Evolutionary conservation across 495 filamentous ascomycete genomes (phyloP).

Genomic region (Aspergillus biplanus): DNA sequence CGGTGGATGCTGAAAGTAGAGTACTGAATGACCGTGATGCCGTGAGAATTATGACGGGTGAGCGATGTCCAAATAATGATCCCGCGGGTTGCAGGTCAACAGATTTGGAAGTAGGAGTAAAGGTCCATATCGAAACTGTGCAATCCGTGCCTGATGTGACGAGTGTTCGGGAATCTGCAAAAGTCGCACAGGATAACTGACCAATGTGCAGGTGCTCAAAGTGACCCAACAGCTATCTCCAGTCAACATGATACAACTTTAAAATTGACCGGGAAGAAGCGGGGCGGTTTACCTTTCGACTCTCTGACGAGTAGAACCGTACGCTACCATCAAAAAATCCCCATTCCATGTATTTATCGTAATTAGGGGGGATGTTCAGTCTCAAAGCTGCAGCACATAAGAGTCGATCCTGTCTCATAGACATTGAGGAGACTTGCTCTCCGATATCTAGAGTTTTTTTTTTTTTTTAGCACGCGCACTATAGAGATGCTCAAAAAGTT

Average conservation of each 20-base stretch:
- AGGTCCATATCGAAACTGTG: slow-evolving; percentile 80
- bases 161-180: slow-evolving; percentile 87
- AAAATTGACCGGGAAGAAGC: neutral
- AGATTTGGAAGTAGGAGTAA: slow-evolving; percentile 63
- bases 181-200: slow-evolving; percentile 77
- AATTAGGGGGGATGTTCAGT: slow-evolving; percentile 82
- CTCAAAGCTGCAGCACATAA: slow-evolving; percentile 82
- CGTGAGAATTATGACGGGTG: slow-evolving; percentile 77
- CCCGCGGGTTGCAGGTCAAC: slow-evolving; percentile 82
- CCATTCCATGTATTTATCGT: slow-evolving; percentile 95
- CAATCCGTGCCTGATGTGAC: slow-evolving; percentile 92
- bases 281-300: slow-evolving; percentile 56
- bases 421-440: slow-evolving; percentile 78
- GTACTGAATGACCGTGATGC: slow-evolving; percentile 86
- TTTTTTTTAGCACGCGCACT: slow-evolving; percentile 20
- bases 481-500: neutral
- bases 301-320: slow-evolving; percentile 83
- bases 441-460: slow-evolving; percentile 59
- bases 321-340: slow-evolving; percentile 92
- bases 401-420: slow-evolving; percentile 84
- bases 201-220: slow-evolving; percentile 93
- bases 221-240: slow-evolving; percentile 64
- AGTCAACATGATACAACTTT: neutral
- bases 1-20: slow-evolving; percentile 76
- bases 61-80: slow-evolving; percentile 87